A percentile compares a stretch with the other conserved stretches of the same genome.
Conservation (phyloP, 2,329 filamentous ascomycete genomes). For the Sclerotinia glacialis region DNA sequence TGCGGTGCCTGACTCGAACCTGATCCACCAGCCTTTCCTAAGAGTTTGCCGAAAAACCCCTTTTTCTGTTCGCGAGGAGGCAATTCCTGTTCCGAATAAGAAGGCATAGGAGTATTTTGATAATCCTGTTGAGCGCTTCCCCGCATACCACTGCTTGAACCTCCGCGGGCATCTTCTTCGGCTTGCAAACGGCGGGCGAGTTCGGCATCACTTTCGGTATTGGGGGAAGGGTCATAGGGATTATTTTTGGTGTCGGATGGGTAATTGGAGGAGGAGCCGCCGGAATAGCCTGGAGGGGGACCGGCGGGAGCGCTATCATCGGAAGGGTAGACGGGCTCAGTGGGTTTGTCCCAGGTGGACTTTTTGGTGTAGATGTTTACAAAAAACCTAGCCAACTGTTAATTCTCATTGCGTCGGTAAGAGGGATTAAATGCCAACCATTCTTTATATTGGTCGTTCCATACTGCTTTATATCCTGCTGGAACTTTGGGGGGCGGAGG, state of each 20-base stretch:
- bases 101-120: slow-evolving; percentile 35
- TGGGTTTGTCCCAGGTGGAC: slow-evolving; percentile 88
- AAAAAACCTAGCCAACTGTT: slow-evolving; percentile 69
- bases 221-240: slow-evolving; percentile 53
- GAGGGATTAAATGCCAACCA: slow-evolving; percentile 51
- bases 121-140: slow-evolving; percentile 32
- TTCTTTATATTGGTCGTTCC: slow-evolving; percentile 85
- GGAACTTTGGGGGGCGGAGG: slow-evolving; percentile 55
- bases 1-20: slow-evolving; percentile 30
- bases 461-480: slow-evolving; percentile 74
- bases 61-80: slow-evolving; percentile 45
- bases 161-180: slow-evolving; percentile 68
- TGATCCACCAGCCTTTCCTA: slow-evolving; percentile 40
- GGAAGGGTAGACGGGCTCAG: slow-evolving; percentile 61
- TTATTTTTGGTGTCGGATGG: slow-evolving; percentile 61
- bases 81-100: slow-evolving; percentile 39
- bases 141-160: slow-evolving; percentile 15
- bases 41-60: slow-evolving; percentile 52
- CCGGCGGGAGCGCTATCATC: slow-evolving; percentile 51
- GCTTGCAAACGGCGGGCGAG: slow-evolving; percentile 76
- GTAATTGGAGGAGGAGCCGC: slow-evolving; percentile 20
- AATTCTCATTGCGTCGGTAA: slow-evolving; percentile 8
- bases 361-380: slow-evolving; percentile 84
- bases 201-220: slow-evolving; percentile 64
- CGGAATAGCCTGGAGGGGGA: slow-evolving; percentile 60